Evolutionary conservation across 140 eudicot species (phyloP).

Genomic region (Cichorium intybus): DNA sequence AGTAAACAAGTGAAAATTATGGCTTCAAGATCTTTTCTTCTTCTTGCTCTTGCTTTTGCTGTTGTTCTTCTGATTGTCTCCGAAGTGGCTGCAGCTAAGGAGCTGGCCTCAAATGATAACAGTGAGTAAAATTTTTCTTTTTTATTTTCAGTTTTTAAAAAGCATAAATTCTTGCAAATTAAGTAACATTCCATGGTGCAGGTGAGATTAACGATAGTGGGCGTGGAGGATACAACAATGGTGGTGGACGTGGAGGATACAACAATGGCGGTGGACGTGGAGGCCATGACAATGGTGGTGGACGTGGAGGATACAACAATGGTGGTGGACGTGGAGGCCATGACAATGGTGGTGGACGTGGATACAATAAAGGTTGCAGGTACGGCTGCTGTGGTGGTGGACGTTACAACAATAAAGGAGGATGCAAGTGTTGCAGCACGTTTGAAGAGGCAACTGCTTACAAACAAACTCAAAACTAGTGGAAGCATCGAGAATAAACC

Average conservation of each 20-base stretch:
- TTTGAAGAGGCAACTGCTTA: constrained; percentile 33
- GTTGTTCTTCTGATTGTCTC: constrained; percentile 29
- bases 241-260: constrained; percentile 14
- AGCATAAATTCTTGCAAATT: not conserved
- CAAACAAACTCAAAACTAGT: constrained; percentile 33
- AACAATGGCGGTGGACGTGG: constrained; percentile 6
- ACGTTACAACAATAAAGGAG: constrained; percentile 16
- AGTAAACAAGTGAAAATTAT: constrained; percentile 17
- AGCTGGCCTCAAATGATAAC: constrained; percentile 23
- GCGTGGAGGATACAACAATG: constrained; percentile 13
- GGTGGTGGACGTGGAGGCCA: constrained; percentile 11
- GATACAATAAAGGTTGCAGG: not conserved
- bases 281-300: not conserved
- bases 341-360: constrained; percentile 5
- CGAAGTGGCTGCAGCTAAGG: constrained; percentile 34
- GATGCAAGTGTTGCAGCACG: constrained; percentile 31
- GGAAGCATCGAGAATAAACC: not conserved
- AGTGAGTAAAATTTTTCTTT: constrained; percentile 11
- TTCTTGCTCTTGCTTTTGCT: constrained; percentile 34
- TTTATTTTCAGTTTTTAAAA: not conserved
- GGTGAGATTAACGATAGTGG: constrained; percentile 28
- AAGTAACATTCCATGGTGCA: constrained; percentile 8
- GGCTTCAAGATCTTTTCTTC: constrained; percentile 29
- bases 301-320: constrained; percentile 4
- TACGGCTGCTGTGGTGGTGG: constrained; percentile 8